phyloP scores from a whole-genome alignment of 2,329 filamentous ascomycete species.

The Cladosporium oxysporum region DNA sequence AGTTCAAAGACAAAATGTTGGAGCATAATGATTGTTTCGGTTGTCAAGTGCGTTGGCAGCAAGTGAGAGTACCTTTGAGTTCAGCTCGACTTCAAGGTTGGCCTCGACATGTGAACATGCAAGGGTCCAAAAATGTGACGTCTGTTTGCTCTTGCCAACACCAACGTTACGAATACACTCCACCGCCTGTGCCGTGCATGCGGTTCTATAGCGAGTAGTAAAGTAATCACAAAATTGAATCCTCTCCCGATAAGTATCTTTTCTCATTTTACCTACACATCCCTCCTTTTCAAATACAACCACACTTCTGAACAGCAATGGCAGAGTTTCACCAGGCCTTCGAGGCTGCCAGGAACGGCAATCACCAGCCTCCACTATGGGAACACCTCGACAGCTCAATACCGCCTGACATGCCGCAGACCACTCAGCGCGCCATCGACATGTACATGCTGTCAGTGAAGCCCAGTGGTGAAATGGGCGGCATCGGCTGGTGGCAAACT shows the following conservation, averaged over 20 bases:
- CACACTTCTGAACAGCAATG: not conserved
- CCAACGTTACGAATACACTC: conserved; percentile 11
- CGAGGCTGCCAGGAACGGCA: conserved; percentile 8
- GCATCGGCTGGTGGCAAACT: conserved; percentile 36
- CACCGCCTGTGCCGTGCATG: conserved; percentile 8
- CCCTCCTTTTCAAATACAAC: not conserved
- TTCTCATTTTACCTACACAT: not conserved
- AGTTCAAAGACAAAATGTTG: not conserved
- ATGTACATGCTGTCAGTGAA: conserved; percentile 28
- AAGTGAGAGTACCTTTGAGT: not conserved
- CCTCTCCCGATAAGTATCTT: not conserved
- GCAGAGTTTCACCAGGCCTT: conserved; percentile 15
- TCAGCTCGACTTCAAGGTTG: not conserved
- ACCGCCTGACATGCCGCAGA: conserved; percentile 18
- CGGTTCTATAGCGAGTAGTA: not conserved
- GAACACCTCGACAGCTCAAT: conserved; percentile 17
- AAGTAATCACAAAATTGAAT: not conserved
- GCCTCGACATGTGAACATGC: not conserved
- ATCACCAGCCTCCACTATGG: conserved; percentile 17
- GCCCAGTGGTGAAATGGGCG: conserved; percentile 29
- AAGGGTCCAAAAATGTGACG: conserved; percentile 11
- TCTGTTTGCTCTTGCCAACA: not conserved
- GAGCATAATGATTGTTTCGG: conserved; percentile 1
- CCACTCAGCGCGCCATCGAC: conserved; percentile 31
- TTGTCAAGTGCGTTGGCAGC: not conserved